Base-by-base conservation (phyloP, 2,329 filamentous ascomycete species). In the Lecanoromycetidae sp. region DNA sequence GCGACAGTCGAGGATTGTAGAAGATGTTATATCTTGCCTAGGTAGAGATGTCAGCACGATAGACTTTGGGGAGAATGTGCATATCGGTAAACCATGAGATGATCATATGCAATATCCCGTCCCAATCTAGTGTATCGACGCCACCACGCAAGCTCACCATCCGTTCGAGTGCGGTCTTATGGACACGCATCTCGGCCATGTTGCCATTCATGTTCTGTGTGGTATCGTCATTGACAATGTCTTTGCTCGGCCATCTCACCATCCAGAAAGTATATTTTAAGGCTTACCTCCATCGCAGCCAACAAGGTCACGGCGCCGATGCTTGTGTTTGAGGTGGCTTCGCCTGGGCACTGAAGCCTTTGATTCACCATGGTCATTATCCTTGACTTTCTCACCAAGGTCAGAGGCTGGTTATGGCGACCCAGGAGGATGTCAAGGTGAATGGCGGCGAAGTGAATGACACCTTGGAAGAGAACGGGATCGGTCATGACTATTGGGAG, bases 251-350 rank as follows among this genome's bases (percentile, higher is more conserved):
- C 26, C 15, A 13, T 12, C n/a, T n/a, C n/a, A 38, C 13, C 29
- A 1, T n/a, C 9, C 15, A 3, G 15, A 15, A 19, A 25, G 20
- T 13, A 32, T n/a, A 23, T 6, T 15, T 23, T 19, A 19, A 4
- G n/a, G n/a, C 17, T 2, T 47, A 47, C 44, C 44, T 46, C 44
- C 13, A 40, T 22, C 22, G 39, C 39, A 4, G 44, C 39, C 10
- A 50, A 34, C 44, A 50, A 38, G 17, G 34, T 33, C 23, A 50
- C 44, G 2, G 42, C 32, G 4, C 44, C 43, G 6, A 47, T 47
- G 1, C 33, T 46, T 10, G 25, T 27, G 12, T 44, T 34, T 5
- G 38, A 26, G 22, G 35, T 13, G 4, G 26, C 15, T 33, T 41
- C 23, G 6, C n/a, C 15, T 8, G 30, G 25, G 13, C 36, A 23